Base-by-base conservation (phyloP, 495 filamentous ascomycete species). In the Penicillium odoratum region DNA sequence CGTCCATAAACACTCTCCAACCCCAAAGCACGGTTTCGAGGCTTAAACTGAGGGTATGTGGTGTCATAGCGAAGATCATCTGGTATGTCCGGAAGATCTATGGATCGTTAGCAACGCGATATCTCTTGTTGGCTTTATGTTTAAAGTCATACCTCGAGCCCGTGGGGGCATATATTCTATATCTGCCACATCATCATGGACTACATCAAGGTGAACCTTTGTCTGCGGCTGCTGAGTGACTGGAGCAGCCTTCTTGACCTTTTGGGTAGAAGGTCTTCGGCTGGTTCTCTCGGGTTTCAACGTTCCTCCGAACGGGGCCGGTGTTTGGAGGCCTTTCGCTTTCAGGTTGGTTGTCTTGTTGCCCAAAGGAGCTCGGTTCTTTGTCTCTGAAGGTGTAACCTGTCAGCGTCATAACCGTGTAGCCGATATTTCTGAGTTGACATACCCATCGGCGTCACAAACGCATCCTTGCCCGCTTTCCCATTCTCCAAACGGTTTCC, bases 321-420 rank as follows among this genome's bases (percentile, higher is more conserved):
- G 85, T 5, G 84, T 91, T 62, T 87, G 85, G 38, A 86, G 80
- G 5, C 81, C 81, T 65, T 80, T 89, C 51, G 89, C 81, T 76
- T 94, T 97, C 42, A 89, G 90, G 73, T 99, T 99, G 44, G 94
- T 97, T 0, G 93, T 98, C 73, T 99, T 99, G 77, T 87, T 81
- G 38, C 95, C 95, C 50, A 97, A 74, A 4, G 90, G 87, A 40
- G 94, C 92, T 58, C 92, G 86, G 47, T 81, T 88, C 42, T 85
- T 84, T 47, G 86, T 82, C 45, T 81, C 89, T 90, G 56, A 26
- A 46, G 55, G 30, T 38, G 45, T 6, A 16, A 50, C 21, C 26
- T 7, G 60, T 81, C 62, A 77, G 76, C 26, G 48, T 29, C 31
- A 9, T 48, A n/a, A 15, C 33, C 21, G 15, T n/a, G 11, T 25